phyloP scores from a whole-genome alignment of 1,284 basidiomycete species.

The Erythrobasidium hasegawianum region DNA sequence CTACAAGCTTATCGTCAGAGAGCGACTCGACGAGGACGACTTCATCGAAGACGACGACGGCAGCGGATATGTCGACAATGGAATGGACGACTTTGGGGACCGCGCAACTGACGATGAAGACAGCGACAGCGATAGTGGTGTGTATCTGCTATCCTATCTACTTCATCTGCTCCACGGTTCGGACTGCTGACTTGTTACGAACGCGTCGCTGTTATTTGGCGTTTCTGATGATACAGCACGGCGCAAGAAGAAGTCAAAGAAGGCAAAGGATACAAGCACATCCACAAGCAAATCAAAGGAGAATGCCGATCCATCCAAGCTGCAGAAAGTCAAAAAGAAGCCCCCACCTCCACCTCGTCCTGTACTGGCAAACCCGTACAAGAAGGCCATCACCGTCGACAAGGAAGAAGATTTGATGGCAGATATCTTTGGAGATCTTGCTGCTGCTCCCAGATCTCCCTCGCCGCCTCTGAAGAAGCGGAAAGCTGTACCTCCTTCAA shows the following conservation, averaged over 20 bases:
- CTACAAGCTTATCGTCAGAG: constrained; percentile 79
- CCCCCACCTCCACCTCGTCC: constrained; percentile 44
- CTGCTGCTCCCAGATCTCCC: constrained; percentile 48
- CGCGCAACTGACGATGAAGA: constrained; percentile 51
- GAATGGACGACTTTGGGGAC: constrained; percentile 80
- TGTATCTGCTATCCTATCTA: constrained; percentile 27
- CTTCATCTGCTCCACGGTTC: not conserved
- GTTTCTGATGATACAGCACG: constrained; percentile 15
- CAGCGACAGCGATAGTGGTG: constrained; percentile 49
- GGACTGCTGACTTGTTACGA: not conserved
- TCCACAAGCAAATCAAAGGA: constrained; percentile 37
- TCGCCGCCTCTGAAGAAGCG: constrained; percentile 37
- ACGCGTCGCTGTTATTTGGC: constrained; percentile 7
- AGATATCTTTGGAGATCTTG: constrained; percentile 65
- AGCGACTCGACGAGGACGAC: constrained; percentile 82
- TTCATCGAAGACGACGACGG: constrained; percentile 94
- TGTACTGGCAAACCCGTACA: constrained; percentile 51
- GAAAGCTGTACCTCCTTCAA: constrained; percentile 22
- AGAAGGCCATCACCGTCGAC: constrained; percentile 52
- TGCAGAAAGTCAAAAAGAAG: constrained; percentile 41
- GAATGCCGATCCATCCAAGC: constrained; percentile 29
- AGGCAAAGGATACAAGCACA: constrained; percentile 14
- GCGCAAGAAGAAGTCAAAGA: constrained; percentile 38
- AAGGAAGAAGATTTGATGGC: constrained; percentile 85
- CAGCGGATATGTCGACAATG: constrained; percentile 89